These are phyloP conservation scores for Epichloe amarillans DNA, from an alignment of 2,329 filamentous ascomycete species.

Conservation along the genomic window DNA sequence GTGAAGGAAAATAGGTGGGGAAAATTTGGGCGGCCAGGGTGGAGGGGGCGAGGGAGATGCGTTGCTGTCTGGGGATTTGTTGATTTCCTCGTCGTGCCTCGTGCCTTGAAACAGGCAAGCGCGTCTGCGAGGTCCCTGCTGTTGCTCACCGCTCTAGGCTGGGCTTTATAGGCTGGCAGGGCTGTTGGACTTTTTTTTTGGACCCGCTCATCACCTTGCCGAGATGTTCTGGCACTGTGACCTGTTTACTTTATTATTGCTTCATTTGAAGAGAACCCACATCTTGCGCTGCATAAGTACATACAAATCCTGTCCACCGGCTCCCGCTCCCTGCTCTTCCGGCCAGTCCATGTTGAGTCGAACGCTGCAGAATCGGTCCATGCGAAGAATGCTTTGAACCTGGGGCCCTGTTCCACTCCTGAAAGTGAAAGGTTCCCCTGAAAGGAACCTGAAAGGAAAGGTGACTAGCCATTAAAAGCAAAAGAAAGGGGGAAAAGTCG, in stretches of 20 bases:
- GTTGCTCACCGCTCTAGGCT: neutral
- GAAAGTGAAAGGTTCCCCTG: no score
- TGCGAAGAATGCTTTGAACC: no score
- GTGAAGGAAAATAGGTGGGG: conserved; percentile 31
- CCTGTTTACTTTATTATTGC: conserved; percentile 3
- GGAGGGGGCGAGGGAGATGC: conserved; percentile 8
- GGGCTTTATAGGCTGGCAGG: no score
- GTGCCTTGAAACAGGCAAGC: conserved; percentile 22
- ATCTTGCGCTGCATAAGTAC: neutral
- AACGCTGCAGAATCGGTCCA: no score
- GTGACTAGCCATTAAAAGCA: neutral
- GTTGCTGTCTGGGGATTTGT: conserved; percentile 24
- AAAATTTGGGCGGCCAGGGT: conserved; percentile 29
- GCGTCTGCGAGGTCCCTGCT: conserved; percentile 10
- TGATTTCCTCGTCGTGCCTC: conserved; percentile 23
- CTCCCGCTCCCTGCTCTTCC: no score
- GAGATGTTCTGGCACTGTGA: conserved; percentile 3
- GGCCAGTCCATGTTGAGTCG: no score
- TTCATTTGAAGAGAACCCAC: conserved; percentile 4
- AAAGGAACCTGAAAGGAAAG: no score
- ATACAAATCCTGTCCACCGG: neutral
- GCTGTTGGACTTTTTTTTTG: neutral
- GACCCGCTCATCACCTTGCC: conserved; percentile 1
- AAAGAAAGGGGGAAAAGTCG: neutral
- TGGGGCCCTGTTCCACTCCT: no score